phyloP scores from a whole-genome alignment of 1,284 basidiomycete species.

The Irpex lacteus region DNA sequence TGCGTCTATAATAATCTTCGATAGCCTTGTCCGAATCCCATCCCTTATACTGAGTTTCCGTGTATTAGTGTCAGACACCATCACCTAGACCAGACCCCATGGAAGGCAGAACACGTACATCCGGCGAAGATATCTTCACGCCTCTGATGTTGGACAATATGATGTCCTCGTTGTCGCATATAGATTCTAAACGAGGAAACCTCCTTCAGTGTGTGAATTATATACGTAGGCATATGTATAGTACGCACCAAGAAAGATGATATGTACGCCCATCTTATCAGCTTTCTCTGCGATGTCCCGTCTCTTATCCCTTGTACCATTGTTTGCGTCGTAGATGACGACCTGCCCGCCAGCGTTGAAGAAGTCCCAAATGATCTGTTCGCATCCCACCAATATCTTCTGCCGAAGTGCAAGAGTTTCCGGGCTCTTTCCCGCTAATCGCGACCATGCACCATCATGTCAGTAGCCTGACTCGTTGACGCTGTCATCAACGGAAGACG shows the following conservation, averaged over 20 bases:
- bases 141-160: constrained; percentile 93
- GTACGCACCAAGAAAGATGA: constrained; percentile 84
- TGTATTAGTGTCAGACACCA: constrained; percentile 5
- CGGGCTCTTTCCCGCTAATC: constrained; percentile 64
- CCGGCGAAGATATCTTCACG: constrained; percentile 97
- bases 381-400: constrained; percentile 77
- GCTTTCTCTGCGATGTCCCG: constrained; percentile 82
- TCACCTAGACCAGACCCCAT: background rate
- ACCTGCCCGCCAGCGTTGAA: constrained; percentile 91
- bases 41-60: constrained; percentile 67
- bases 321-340: constrained; percentile 99
- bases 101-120: constrained; percentile 55
- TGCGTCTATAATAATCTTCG: constrained; percentile 89
- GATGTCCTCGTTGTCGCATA: constrained; percentile 88
- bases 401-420: constrained; percentile 79
- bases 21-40: constrained; percentile 94
- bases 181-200: constrained; percentile 58
- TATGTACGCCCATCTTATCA: constrained; percentile 81
- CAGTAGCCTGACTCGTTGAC: background rate
- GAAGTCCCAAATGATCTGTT: constrained; percentile 87
- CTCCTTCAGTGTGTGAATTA: background rate
- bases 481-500: too few relatives aligned
- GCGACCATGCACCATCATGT: constrained; percentile 9
- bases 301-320: constrained; percentile 73
- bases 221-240: background rate